A percentile compares a stretch with the other conserved stretches of the same genome.
Conservation (phyloP, 2,329 filamentous ascomycete species). For the Septoria linicola region DNA sequence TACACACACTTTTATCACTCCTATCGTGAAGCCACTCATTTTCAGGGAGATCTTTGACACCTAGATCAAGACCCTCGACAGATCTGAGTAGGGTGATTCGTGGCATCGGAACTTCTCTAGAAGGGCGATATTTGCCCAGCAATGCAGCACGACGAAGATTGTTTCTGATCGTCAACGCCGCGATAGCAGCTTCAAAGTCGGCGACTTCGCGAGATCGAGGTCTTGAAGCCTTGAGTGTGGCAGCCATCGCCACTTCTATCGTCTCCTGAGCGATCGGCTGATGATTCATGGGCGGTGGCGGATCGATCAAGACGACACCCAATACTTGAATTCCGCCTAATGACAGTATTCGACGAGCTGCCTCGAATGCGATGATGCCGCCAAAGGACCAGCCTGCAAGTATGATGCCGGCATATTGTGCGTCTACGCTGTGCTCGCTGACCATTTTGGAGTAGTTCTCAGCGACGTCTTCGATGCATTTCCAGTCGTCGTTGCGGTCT, state of each 20-base stretch:
- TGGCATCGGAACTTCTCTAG: conserved; percentile 1
- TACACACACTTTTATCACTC: conserved; percentile 6
- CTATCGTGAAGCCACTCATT: conserved; percentile 16
- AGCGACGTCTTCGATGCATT: conserved; percentile 10
- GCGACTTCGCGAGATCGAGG: conserved; percentile 3
- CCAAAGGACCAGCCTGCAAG: conserved; percentile 16
- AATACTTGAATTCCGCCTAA: neutral
- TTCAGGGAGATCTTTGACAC: conserved; percentile 1
- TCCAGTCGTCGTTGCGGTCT: conserved; percentile 13
- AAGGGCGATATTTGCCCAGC: conserved; percentile 9
- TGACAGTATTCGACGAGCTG: conserved; percentile 2
- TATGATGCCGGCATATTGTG: neutral
- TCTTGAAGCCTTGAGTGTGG: conserved; percentile 1
- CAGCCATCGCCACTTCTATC: conserved; percentile 12
- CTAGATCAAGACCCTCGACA: conserved; percentile 5
- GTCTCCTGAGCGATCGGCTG: conserved; percentile 12
- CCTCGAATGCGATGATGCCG: conserved; percentile 15
- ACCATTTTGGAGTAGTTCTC: conserved; percentile 6
- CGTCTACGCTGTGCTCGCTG: neutral
- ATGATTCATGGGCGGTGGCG: conserved; percentile 10
- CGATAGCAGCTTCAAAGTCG: conserved; percentile 14
- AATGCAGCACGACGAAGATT: conserved; percentile 16
- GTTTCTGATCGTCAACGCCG: conserved; percentile 9
- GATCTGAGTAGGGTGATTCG: conserved; percentile 9
- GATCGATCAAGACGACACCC: conserved; percentile 14